Conservation (phyloP, 495 filamentous ascomycete species). For the Bryoglossum gracile region DNA sequence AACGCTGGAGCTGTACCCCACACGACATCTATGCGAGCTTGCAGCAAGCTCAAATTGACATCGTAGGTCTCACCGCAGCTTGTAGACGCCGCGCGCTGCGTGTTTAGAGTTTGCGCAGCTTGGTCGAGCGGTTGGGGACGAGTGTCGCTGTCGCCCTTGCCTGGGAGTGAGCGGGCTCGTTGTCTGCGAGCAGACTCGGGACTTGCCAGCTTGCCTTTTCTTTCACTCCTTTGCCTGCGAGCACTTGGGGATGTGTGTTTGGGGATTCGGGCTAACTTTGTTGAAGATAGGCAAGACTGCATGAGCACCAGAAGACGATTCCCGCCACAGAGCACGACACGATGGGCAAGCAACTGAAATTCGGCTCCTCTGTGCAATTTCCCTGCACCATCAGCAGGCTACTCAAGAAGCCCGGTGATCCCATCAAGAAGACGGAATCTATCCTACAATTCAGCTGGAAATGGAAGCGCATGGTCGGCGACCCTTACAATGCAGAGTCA, state of each 20-base stretch:
- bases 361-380: constrained; percentile 67
- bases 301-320: constrained; percentile 21
- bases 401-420: constrained; percentile 65
- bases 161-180: too few species aligned
- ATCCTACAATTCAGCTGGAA: constrained; percentile 80
- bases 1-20: constrained; percentile 21
- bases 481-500: constrained; percentile 62
- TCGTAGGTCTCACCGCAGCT: constrained; percentile 25
- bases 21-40: constrained; percentile 25
- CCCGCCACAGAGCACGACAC: constrained; percentile 19
- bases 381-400: constrained; percentile 90
- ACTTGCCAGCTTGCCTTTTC: background rate
- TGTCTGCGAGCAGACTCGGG: constrained; percentile 3
- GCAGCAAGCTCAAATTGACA: constrained; percentile 21
- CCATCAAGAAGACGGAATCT: constrained; percentile 64
- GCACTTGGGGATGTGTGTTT: too few species aligned
- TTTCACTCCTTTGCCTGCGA: background rate
- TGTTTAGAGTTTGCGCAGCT: constrained; percentile 21
- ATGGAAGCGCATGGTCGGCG: constrained; percentile 64
- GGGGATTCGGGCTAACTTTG: too few species aligned
- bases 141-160: too few species aligned
- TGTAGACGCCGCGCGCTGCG: constrained; percentile 14
- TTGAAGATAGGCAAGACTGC: constrained; percentile 5
- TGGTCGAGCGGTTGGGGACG: too few species aligned
- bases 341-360: constrained; percentile 37